Evolutionary conservation across 257 asterid genomes (phyloP), one percentile per base, ranked within the genome.

Genomic region (Plantago major): DNA sequence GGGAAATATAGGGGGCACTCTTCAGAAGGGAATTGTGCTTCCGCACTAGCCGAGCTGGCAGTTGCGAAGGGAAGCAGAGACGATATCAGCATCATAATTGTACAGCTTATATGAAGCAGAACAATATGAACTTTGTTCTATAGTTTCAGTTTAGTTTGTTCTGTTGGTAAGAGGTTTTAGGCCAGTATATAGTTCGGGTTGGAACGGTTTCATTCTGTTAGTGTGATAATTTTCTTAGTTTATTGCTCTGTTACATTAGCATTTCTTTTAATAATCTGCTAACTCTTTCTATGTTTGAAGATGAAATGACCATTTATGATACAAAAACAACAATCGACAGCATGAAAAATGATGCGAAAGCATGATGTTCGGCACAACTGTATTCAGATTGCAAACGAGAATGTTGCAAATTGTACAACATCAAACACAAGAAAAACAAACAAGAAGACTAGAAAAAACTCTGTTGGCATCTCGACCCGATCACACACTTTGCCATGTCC

Each of bases 321-420:
- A 22, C 26, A 22, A 22, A 7, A 33, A 4, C 40, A 5, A 33
- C 6, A 33, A 4, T 33, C 40, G 7, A 46, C n/a, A 15, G 16
- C 17, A 46, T 11, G 15, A 46, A 49, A 19, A 37, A 16, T 10
- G 10, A 19, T 11, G 40, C 58, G 0, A 1, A 7, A 37, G 49
- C 51, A 52, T n/a, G n/a, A n/a, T n/a, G n/a, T 26, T 65, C 67
- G 58, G 76, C 58, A 70, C 81, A 77, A 64, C 59, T 76, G 55
- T 63, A 60, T 69, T 73, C 75, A 78, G 74, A 60, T 65, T 26
- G 68, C 63, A 75, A 62, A 73, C 17, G 55, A 65, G 62, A 73
- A 73, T 69, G 85, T 67, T 80, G 93, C 72, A 67, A 68, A 79
- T 77, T 55, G 76, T 79, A 82, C 94, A 82, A 76, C 78, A 83